Evolutionary conservation across 2,329 filamentous ascomycete species (phyloP), one percentile per base, ranked within the genome.

Genomic region (Neonectria faginata): DNA sequence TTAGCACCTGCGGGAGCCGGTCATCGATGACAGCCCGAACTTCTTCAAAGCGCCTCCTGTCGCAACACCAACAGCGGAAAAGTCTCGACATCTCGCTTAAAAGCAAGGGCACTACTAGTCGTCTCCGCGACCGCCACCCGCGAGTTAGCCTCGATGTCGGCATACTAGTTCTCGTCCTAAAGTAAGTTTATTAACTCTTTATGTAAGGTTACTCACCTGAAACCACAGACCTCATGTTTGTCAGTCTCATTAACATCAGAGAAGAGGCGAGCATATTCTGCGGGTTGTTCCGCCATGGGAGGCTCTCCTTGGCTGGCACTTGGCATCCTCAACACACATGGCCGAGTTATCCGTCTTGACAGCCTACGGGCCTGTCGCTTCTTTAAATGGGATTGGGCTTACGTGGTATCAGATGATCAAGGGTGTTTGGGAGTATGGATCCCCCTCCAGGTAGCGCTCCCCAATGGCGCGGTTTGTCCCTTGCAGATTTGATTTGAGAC

Each of bases 271-370:
- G 47, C 27, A 51, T 14, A 5, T 51, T 11, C 14, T 51, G 47
- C 25, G 25, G 25, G 25, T 6, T 25, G 25, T 20, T 18, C 39
- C 39, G 39, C 39, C 39, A 41, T 9, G 9, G 16, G 39, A 41
- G 39, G 44, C 33, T 22, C 39, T 18, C 27, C 14, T 44, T 59
- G 33, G 47, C 47, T 42, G 16, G 25, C 25, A 42, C 48, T 57
- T 45, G 25, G 47, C 53, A 45, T 39, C 44, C 45, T 42, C 41
- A 39, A 16, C 7, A 20, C 5, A 9, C 27, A 31, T 22, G 27
- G 60, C 60, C 60, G 60, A 54, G 14, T 39, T 62, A 62, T 18
- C 60, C 60, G 39, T 33, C 27, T 42, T 58, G 60, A 54, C 60
- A 57, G 39, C 25, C 52, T 25, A 16, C 31, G 31, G 42, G 25